Evolutionary conservation across 2,329 filamentous ascomycete species (phyloP), one percentile per base, ranked within the genome.

Genomic region (Neonectria punicea): DNA sequence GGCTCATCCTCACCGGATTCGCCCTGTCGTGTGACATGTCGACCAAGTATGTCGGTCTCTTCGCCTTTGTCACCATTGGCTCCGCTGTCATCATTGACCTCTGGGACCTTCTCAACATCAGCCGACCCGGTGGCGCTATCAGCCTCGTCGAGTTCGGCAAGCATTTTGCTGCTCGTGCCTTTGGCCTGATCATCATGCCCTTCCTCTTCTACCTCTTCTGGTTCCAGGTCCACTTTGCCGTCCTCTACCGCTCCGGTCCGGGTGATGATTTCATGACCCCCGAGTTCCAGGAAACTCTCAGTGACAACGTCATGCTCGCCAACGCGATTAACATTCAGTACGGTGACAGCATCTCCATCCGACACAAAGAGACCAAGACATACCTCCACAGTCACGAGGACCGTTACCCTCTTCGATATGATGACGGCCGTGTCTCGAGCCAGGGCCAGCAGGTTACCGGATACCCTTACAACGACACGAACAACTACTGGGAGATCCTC

Each of bases 161-260:
- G 83, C 96, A 99, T 81, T 97, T 99, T 78, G 87, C 84, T 43
- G 96, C 96, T 67, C 92, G 96, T 57, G 88, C 90, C n/a, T 84
- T 97, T 69, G 94, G 92, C 14, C 85, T 99, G 61, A 93, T 98
- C 73, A 79, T 97, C 71, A 88, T 98, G 71, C 96, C 96, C 14
- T 98, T 99, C 85, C 85, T 98, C 76, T 97, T 99, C 82, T 99
- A 99, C 81, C 88, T 99, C 51, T 98, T 99, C 86, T 99, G 96
- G 96, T 99, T 99, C 90, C 96, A 99, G 86, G 94, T 99, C 32
- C 96, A 99, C 83, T 99, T 99, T 80, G 87, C 93, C 49, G 93
- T 99, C 74, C 86, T 99, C 67, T 91, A 84, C 70, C 88, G 91
- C 65, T 98, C 96, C 57, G 96, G 96, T 39, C 95, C 96, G 49